Conservation (phyloP, 176 grass and related monocot genomes). For the Carex cristatella region DNA sequence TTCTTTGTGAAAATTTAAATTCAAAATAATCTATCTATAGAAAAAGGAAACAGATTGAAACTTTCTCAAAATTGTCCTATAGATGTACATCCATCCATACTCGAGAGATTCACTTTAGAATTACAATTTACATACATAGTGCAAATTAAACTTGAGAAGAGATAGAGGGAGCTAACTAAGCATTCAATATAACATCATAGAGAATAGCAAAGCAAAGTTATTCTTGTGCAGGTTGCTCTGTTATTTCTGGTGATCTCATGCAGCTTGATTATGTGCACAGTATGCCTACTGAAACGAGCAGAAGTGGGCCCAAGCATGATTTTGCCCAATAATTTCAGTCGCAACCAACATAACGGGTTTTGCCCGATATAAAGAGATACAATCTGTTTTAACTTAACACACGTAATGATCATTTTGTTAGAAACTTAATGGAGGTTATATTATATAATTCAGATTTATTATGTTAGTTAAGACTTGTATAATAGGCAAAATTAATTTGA, state of each 20-base stretch:
- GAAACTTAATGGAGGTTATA: too few relatives aligned
- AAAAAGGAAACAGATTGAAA: not conserved
- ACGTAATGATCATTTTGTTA: too few relatives aligned
- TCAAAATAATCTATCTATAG: not conserved
- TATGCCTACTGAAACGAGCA: not conserved
- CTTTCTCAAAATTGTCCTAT: conserved; percentile 11
- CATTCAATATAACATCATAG: not conserved
- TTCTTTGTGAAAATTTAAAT: not conserved
- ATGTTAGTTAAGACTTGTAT: too few relatives aligned
- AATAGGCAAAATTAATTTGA: too few relatives aligned
- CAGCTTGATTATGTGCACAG: not conserved
- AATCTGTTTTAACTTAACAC: too few relatives aligned
- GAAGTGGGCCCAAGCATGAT: not conserved
- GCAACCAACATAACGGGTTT: too few relatives aligned
- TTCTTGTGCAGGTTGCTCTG: not conserved
- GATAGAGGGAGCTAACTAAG: not conserved
- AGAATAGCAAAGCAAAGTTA: conserved; percentile 12
- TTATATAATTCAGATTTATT: too few relatives aligned
- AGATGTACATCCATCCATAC: not conserved
- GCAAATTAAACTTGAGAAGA: not conserved
- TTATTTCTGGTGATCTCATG: conserved; percentile 4
- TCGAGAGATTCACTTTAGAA: too few relatives aligned
- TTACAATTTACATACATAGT: too few relatives aligned
- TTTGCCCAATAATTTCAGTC: too few relatives aligned
- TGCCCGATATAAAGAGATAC: not conserved